These are phyloP conservation scores for Galerina sulciceps DNA, from an alignment of 768 basidiomycete genomes.

Conservation along the genomic window DNA sequence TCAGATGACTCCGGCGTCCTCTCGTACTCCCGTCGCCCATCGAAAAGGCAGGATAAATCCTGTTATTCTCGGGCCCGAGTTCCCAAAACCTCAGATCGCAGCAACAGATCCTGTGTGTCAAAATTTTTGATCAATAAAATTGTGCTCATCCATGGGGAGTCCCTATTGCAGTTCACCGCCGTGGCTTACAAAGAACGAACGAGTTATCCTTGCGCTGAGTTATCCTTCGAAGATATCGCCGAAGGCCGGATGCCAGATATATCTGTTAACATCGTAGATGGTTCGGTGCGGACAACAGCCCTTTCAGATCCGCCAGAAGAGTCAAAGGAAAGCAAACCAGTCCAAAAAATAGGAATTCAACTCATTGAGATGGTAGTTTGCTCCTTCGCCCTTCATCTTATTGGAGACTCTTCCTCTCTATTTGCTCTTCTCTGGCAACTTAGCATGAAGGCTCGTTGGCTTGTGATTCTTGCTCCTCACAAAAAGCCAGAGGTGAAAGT, in stretches of 20 bases:
- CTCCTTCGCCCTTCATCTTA: slow-evolving; percentile 76
- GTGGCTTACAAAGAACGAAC: slow-evolving; percentile 62
- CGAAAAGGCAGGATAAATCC: slow-evolving; percentile 26
- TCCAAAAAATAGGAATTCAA: slow-evolving; percentile 13
- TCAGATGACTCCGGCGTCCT: not conserved
- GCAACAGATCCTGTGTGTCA: slow-evolving; percentile 57
- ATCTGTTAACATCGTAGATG: slow-evolving; percentile 20
- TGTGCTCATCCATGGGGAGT: not conserved
- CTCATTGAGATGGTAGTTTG: slow-evolving; percentile 67
- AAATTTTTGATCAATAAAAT: not conserved
- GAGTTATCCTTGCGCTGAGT: slow-evolving; percentile 52
- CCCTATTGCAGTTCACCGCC: slow-evolving; percentile 54
- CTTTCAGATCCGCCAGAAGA: not conserved
- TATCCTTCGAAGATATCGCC: slow-evolving; percentile 68
- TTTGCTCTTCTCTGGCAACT: slow-evolving; percentile 70
- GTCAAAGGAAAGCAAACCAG: not conserved
- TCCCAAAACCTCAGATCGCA: slow-evolving; percentile 36
- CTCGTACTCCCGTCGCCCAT: slow-evolving; percentile 13
- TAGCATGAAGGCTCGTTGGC: slow-evolving; percentile 63
- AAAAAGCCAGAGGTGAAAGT: slow-evolving; percentile 70
- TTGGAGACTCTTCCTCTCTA: slow-evolving; percentile 62
- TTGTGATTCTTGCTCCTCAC: slow-evolving; percentile 73
- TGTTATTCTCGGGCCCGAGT: slow-evolving; percentile 37
- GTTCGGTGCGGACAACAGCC: not conserved
- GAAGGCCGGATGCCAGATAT: slow-evolving; percentile 52